A percentile compares a stretch with the other conserved stretches of the same genome.
These are phyloP conservation scores for Lachancea kluyveri DNA, from an alignment of 805 yeast species.

Conservation along the genomic window DNA sequence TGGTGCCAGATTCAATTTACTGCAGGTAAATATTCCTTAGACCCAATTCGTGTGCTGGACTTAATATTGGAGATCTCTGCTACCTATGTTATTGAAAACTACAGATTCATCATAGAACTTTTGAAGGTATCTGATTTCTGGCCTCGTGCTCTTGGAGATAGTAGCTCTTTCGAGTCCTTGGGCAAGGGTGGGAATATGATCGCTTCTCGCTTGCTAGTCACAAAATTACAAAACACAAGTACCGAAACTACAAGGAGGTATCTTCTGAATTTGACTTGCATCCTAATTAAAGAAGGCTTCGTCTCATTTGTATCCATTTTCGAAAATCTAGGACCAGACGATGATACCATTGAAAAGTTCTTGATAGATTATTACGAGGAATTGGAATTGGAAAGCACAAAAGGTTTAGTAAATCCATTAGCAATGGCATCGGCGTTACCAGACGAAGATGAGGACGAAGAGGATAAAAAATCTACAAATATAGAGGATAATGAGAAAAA, in stretches of 20 bases:
- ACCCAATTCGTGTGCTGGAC: slow-evolving; percentile 65
- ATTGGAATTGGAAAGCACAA: slow-evolving; percentile 49
- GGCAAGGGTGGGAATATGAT: slow-evolving; percentile 47
- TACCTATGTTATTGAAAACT: slow-evolving; percentile 38
- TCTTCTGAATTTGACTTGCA: slow-evolving; percentile 36
- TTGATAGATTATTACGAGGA: slow-evolving; percentile 40
- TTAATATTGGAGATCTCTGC: slow-evolving; percentile 49
- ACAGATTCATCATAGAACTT: slow-evolving; percentile 42
- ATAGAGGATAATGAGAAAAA: slow-evolving; percentile 2
- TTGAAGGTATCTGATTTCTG: slow-evolving; percentile 59
- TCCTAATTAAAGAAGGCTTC: slow-evolving; percentile 60
- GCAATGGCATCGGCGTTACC: slow-evolving; percentile 83
- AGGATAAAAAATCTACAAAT: slow-evolving; percentile 2
- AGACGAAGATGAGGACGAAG: slow-evolving; percentile 53
- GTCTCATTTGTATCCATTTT: slow-evolving; percentile 58
- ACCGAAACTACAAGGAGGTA: too few relatives aligned
- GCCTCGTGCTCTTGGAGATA: slow-evolving; percentile 33
- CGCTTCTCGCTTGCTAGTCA: slow-evolving; percentile 50
- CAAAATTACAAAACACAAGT: slow-evolving; percentile 33
- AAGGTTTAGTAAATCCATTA: slow-evolving; percentile 68
- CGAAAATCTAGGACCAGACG: slow-evolving; percentile 48
- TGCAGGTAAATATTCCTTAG: slow-evolving; percentile 72
- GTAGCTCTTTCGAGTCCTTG: slow-evolving; percentile 29
- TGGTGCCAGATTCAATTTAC: slow-evolving; percentile 45
- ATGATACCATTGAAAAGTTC: slow-evolving; percentile 38